phyloP scores from a whole-genome alignment of 495 filamentous ascomycete species.

The Penicillium simplicissimum region DNA sequence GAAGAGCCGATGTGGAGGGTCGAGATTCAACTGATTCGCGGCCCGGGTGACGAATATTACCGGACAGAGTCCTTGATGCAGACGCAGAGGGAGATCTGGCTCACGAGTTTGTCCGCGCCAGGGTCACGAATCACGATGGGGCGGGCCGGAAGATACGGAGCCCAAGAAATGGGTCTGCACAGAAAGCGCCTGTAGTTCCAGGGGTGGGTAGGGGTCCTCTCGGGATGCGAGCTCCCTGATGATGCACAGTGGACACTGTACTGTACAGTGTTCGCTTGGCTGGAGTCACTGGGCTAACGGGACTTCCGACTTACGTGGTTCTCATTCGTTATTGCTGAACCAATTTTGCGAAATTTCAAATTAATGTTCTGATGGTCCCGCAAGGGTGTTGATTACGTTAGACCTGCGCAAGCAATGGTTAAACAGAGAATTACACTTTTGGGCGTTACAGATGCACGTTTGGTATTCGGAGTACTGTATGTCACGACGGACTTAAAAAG shows the following conservation, averaged over 20 bases:
- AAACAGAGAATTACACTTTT: background rate
- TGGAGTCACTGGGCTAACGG: background rate
- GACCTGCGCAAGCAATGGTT: background rate
- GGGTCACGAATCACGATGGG: constrained; percentile 18
- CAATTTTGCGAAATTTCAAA: background rate
- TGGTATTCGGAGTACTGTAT: background rate
- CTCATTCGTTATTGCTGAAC: background rate
- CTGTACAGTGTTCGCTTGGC: too few relatives aligned
- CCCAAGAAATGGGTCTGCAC: constrained; percentile 32
- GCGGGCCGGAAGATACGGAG: constrained; percentile 33
- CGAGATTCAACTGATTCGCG: too few relatives aligned
- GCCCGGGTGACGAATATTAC: background rate
- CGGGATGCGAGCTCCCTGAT: background rate
- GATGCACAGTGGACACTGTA: constrained; percentile 2
- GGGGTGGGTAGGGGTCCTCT: constrained; percentile 29
- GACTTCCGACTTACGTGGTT: background rate
- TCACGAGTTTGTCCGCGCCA: constrained; percentile 26
- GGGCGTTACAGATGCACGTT: background rate
- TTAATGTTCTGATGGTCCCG: too few relatives aligned
- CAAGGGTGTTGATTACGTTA: too few relatives aligned
- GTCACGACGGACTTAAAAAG: background rate
- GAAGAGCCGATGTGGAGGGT: background rate
- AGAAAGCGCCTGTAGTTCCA: constrained; percentile 22
- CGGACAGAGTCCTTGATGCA: background rate
- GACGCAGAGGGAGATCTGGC: constrained; percentile 14